Evolutionary conservation across 1,139 yeast genomes (phyloP).

Genomic region (Kurtzmaniella quercitrusa): DNA sequence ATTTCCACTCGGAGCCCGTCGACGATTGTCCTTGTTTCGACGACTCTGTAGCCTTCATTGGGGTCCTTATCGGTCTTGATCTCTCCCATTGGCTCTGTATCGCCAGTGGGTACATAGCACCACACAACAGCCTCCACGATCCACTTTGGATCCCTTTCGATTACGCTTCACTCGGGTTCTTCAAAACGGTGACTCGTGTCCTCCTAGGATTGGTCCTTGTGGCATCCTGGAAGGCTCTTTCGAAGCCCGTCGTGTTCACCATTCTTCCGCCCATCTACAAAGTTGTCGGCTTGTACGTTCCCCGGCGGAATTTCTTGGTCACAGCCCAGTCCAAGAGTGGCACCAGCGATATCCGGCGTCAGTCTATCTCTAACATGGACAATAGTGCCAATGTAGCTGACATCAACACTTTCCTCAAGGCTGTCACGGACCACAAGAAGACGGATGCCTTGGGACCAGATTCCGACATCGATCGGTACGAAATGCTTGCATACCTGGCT

Average conservation of each 20-base stretch:
- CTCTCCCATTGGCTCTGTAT: slow-evolving; percentile 46
- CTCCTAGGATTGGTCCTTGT: slow-evolving; percentile 57
- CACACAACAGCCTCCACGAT: slow-evolving; percentile 16
- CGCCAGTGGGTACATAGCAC: slow-evolving; percentile 21
- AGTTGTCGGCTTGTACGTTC: slow-evolving; percentile 36
- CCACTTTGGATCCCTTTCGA: slow-evolving; percentile 39
- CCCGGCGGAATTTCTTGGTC: slow-evolving; percentile 35
- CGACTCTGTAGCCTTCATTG: slow-evolving; percentile 90
- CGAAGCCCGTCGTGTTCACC: slow-evolving; percentile 59
- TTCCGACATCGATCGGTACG: slow-evolving; percentile 41
- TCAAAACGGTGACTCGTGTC: slow-evolving; percentile 41
- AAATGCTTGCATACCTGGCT: slow-evolving; percentile 29
- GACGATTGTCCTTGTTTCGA: slow-evolving; percentile 97
- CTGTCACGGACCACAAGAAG: slow-evolving; percentile 22
- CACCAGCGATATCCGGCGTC: slow-evolving; percentile 35
- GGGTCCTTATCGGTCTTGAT: slow-evolving; percentile 78
- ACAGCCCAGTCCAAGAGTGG: slow-evolving; percentile 36
- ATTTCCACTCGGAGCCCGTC: slow-evolving; percentile 78
- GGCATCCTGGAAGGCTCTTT: slow-evolving; percentile 60
- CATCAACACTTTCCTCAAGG: slow-evolving; percentile 28
- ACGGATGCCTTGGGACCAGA: slow-evolving; percentile 35
- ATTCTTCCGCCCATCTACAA: slow-evolving; percentile 47
- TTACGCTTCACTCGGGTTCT: slow-evolving; percentile 35
- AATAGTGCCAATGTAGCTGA: slow-evolving; percentile 33
- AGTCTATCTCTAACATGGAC: slow-evolving; percentile 36